Base-by-base conservation (phyloP, 225 moss, liverwort and hornwort species). In the Polytrichum formosum region DNA sequence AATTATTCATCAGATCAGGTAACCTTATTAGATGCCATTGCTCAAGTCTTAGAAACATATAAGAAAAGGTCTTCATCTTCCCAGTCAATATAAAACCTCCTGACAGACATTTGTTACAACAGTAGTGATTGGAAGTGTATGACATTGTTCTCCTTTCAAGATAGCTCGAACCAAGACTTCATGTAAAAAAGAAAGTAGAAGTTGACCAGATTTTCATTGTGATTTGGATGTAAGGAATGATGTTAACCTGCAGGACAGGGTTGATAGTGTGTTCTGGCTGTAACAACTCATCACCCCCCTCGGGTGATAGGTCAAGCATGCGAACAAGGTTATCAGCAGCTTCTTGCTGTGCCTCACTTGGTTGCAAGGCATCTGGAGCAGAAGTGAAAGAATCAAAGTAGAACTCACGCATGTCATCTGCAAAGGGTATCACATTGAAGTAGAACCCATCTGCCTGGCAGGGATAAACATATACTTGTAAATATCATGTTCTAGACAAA, bases 401-500 rank as follows among this genome's bases (percentile, higher is more conserved):
- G 54, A 84, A 98, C 61, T 91, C 90, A 28, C 98, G 88, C 72
- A 94, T 77, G 72, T 98, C 94, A 74, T 98, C 98, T 28, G 85
- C 74, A 68, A 92, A 98, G 64, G 98, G 98, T 66, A 94, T 72
- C 67, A 92, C 83, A 66, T 98, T 98, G 82, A 98, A 98, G 79
- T 91, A 91, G 76, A 98, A 94, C 63, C 88, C 91, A 80, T 98
- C 98, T 74, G 88, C 90, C 97, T 98, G 85, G 66, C 72, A 68
- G 60, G 20, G 70, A 56, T 60, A 67, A 23, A 5, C 28, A 35
- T 35, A 35, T 35, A 55, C 65, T 20, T 59, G 23, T 59, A 22
- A 2, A 20, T 13, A 46, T 46, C 16, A 46, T 46, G 46, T 4
- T 46, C 0, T 2, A 46, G 16, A 46, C 46, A 46, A 46, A 46